Conservation (phyloP, 2,329 filamentous ascomycete genomes). For the Calonectria pteridis region DNA sequence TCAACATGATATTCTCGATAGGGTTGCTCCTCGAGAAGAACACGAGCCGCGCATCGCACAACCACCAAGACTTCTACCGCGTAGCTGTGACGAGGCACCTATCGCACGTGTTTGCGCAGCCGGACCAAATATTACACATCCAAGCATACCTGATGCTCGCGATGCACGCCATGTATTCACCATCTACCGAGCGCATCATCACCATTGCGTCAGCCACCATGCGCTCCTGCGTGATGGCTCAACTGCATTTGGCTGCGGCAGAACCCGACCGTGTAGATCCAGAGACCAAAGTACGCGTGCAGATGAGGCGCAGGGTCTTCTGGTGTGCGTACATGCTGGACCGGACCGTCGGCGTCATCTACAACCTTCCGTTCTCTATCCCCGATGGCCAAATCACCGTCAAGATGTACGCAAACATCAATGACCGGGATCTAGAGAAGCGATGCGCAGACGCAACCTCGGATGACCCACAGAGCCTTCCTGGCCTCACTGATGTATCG, state of each 20-base stretch:
- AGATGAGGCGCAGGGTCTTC: not conserved
- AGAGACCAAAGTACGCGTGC: not conserved
- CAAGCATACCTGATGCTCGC: not conserved
- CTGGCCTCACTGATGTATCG: not conserved
- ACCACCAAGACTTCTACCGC: not conserved
- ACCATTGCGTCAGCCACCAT: not conserved
- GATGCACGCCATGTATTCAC: not conserved
- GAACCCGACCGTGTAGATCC: not conserved
- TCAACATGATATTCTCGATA: slow-evolving; percentile 1
- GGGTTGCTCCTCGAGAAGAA: not conserved
- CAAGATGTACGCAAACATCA: slow-evolving; percentile 1
- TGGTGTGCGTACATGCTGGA: slow-evolving; percentile 3
- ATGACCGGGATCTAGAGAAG: not conserved
- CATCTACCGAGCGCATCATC: slow-evolving; percentile 1
- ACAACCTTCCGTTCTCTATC: not conserved
- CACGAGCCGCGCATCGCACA: not conserved
- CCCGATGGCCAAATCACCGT: not conserved
- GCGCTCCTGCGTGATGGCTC: slow-evolving; percentile 3
- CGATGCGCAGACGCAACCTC: not conserved
- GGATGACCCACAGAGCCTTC: not conserved
- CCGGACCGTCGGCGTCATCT: not conserved
- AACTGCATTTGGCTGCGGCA: not conserved
- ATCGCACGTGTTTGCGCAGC: not conserved
- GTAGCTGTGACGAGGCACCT: not conserved
- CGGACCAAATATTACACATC: not conserved